Evolutionary conservation across 2,329 filamentous ascomycete species (phyloP).

Genomic region (Pleomassaria siparia): DNA sequence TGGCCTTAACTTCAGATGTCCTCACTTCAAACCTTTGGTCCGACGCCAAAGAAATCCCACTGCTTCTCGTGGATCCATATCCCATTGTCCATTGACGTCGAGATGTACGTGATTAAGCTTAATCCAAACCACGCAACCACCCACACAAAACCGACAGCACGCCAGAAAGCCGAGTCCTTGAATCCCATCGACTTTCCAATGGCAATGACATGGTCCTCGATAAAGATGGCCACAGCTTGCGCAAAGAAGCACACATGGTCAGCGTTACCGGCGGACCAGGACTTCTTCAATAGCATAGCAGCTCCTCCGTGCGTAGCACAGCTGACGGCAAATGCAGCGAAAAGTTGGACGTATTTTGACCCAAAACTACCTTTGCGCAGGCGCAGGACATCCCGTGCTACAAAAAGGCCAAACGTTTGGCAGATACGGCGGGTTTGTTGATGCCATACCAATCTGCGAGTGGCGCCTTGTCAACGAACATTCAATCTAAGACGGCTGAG

Average conservation of each 20-base stretch:
- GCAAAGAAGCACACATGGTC: constrained; percentile 21
- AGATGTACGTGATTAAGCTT: constrained; percentile 11
- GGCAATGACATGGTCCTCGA: constrained; percentile 33
- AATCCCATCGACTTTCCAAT: constrained; percentile 21
- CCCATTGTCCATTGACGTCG: constrained; percentile 10
- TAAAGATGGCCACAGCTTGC: constrained; percentile 29
- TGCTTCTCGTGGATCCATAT: constrained; percentile 24
- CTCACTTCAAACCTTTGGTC: constrained; percentile 11
- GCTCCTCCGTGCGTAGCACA: constrained; percentile 18
- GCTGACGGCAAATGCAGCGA: constrained; percentile 24
- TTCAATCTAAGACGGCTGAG: not conserved
- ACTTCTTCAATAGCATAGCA: constrained; percentile 18
- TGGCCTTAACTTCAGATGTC: no score
- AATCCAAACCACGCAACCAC: constrained; percentile 20
- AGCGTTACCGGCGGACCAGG: constrained; percentile 16
- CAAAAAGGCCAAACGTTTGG: constrained; percentile 15
- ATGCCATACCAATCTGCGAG: constrained; percentile 26
- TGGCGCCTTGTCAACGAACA: not conserved
- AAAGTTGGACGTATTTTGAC: constrained; percentile 35
- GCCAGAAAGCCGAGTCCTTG: constrained; percentile 17
- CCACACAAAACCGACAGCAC: constrained; percentile 24
- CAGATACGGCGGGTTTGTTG: constrained; percentile 25
- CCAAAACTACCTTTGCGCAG: constrained; percentile 28
- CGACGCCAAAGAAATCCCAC: constrained; percentile 24
- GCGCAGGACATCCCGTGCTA: constrained; percentile 21